Conservation (phyloP, 23 red algal species). For the Rhodosorus marinus region DNA sequence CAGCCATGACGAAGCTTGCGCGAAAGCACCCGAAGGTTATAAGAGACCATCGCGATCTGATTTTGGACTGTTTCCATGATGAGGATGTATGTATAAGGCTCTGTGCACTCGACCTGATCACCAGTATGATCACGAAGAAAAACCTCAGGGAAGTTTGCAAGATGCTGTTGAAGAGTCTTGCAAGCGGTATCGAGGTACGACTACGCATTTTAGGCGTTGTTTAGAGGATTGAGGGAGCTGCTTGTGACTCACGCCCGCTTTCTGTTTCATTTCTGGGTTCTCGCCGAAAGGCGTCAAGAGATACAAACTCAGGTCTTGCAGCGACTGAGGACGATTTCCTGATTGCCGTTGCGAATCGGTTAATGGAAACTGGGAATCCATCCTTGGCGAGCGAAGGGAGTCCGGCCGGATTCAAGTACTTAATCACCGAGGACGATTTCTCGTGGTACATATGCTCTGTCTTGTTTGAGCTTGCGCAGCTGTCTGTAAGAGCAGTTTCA, state of each 20-base stretch:
- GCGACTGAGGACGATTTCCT: background rate
- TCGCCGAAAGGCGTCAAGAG: background rate
- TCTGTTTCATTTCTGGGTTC: background rate
- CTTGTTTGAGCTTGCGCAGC: background rate
- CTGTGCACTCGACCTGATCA: slow-evolving; percentile 60
- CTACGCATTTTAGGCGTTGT: background rate
- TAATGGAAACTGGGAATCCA: background rate
- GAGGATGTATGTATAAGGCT: slow-evolving; percentile 64
- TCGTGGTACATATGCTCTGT: background rate
- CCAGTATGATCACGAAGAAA: slow-evolving; percentile 26
- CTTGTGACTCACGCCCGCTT: background rate
- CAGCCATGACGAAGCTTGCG: slow-evolving; percentile 35
- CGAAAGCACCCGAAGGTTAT: slow-evolving; percentile 21
- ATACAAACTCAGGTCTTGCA: background rate
- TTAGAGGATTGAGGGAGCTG: background rate
- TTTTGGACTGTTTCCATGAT: slow-evolving; percentile 78
- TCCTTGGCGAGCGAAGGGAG: background rate
- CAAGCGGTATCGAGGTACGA: background rate
- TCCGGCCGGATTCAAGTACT: background rate
- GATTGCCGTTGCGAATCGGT: background rate
- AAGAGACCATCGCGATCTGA: slow-evolving; percentile 36
- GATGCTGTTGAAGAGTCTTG: slow-evolving; percentile 35
- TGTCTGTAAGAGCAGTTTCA: too few relatives aligned
- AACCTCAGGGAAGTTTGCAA: slow-evolving; percentile 28
- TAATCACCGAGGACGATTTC: background rate